Base-by-base conservation (phyloP, 176 grass and related monocot genomes). In the Oryza glumipatula region DNA sequence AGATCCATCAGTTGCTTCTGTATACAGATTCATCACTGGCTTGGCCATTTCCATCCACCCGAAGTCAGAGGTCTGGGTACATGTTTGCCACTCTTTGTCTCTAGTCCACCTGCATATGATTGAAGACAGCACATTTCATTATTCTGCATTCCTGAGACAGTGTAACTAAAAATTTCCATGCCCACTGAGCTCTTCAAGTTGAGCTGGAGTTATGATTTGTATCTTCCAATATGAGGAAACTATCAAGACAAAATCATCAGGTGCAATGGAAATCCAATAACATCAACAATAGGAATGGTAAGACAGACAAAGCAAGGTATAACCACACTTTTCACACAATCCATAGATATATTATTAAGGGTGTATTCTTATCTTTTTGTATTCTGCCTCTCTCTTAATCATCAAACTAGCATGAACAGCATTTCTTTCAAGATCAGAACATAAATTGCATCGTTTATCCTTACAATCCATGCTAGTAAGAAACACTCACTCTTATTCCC, bases 21-120 rank as follows among this genome's bases (percentile, higher is more conserved):
- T 96, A 67, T 99, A 99, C 56, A 99, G 82, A 72, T 99, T 86
- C 96, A 99, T 99, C 77, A 99, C 96, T 58, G 96, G 96, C 69
- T 88, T 80, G 10, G 96, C 93, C 81, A 99, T 99, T 85, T 94
- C 83, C 96, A 92, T 96, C 96, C 96, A 99, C 70, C 93, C 91
- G 11, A 92, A 99, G 81, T 99, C 89, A 12, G 80, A 80, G 65
- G 46, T 78, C 78, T 90, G 91, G n/a, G 73, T 41, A 17, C 77
- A 87, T 0, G 75, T 88, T 83, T 94, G 88, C 96, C 96, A 99
- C 72, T 91, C 74, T 78, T 82, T 78, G 44, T 96, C 93, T 83
- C 81, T 83, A 43, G 70, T 83, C 93, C 88, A 92, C 86, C 96
- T 96, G 76, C 73, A 89, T 5, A 86, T 56, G 67, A 81, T 78